These are phyloP conservation scores for Hebeloma cylindrosporum DNA, from an alignment of 768 basidiomycete species.

Conservation along the genomic window DNA sequence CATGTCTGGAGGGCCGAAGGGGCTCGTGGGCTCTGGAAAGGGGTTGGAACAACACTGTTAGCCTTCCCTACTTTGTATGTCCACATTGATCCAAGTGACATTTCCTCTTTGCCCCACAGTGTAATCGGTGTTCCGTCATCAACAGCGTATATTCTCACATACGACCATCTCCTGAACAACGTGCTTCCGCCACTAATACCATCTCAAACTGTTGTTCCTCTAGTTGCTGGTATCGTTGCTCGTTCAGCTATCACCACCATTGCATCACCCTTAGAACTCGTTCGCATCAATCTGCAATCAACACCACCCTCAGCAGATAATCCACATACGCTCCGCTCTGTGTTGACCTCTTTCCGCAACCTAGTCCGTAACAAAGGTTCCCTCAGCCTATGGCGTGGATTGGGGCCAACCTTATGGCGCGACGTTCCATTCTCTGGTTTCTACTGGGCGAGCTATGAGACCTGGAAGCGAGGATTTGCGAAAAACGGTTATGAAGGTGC, in stretches of 20 bases:
- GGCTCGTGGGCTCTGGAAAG: conserved; percentile 89
- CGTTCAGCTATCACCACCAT: conserved; percentile 77
- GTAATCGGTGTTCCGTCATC: conserved; percentile 90
- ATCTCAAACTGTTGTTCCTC: conserved; percentile 56
- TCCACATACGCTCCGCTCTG: conserved; percentile 77
- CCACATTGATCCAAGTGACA: conserved; percentile 1
- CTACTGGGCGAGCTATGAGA: conserved; percentile 96
- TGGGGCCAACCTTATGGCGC: conserved; percentile 91
- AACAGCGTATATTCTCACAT: conserved; percentile 93
- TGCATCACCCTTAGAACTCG: conserved; percentile 85
- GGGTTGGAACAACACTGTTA: conserved; percentile 86
- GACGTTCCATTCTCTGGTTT: conserved; percentile 97
- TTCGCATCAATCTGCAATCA: conserved; percentile 92
- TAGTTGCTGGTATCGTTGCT: conserved; percentile 80
- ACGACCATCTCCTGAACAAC: conserved; percentile 78
- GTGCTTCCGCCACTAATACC: conserved; percentile 62
- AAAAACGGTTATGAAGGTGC: conserved; percentile 55
- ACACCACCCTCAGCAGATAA: conserved; percentile 69
- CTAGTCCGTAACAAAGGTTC: conserved; percentile 66
- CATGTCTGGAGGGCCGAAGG: conserved; percentile 85
- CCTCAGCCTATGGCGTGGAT: conserved; percentile 81
- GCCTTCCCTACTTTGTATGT: conserved; percentile 24
- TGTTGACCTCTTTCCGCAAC: conserved; percentile 58
- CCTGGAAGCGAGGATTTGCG: conserved; percentile 65
- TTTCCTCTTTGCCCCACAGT: conserved; percentile 45